Conservation (phyloP, 441 rosid species). For the Populus hybrid region DNA sequence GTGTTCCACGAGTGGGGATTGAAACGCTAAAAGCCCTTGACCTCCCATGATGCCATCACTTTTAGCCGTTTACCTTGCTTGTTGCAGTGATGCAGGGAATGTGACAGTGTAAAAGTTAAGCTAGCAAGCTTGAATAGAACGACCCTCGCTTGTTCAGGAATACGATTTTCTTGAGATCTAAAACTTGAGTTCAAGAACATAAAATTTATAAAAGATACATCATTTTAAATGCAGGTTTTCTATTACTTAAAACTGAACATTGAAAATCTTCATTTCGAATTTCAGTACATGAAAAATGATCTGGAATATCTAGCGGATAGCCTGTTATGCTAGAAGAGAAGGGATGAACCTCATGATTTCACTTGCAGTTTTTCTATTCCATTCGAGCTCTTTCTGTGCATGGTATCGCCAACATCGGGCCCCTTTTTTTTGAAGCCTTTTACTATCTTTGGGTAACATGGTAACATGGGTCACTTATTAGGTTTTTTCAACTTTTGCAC, state of each 20-base stretch:
- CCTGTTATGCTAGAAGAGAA: neutral
- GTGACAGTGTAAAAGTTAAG: neutral
- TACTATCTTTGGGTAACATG: slow-evolving; percentile 49
- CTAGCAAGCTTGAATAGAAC: no score
- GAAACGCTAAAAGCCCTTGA: slow-evolving; percentile 30
- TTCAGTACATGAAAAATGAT: no score
- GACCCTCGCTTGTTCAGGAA: no score
- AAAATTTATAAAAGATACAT: no score
- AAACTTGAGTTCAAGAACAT: no score
- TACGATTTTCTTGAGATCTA: no score
- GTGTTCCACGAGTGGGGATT: slow-evolving; percentile 60
- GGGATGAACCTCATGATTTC: slow-evolving; percentile 9
- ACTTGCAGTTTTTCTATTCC: neutral
- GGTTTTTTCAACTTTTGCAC: slow-evolving; percentile 13
- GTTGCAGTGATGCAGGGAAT: neutral
- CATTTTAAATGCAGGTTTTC: neutral
- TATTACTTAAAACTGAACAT: no score
- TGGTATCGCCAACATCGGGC: slow-evolving; percentile 34
- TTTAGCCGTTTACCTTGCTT: neutral
- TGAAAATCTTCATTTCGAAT: no score
- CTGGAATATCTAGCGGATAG: no score
- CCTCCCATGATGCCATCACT: slow-evolving; percentile 8
- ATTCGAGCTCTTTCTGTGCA: slow-evolving; percentile 11
- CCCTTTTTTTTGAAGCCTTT: slow-evolving; percentile 37
- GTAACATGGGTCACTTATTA: slow-evolving; percentile 64